Percentiles rank a stretch among this genome's conserved stretches.
Evolutionary conservation across 1,139 yeast species (phyloP).

Genomic region (Entelexis sorbosivorans): DNA sequence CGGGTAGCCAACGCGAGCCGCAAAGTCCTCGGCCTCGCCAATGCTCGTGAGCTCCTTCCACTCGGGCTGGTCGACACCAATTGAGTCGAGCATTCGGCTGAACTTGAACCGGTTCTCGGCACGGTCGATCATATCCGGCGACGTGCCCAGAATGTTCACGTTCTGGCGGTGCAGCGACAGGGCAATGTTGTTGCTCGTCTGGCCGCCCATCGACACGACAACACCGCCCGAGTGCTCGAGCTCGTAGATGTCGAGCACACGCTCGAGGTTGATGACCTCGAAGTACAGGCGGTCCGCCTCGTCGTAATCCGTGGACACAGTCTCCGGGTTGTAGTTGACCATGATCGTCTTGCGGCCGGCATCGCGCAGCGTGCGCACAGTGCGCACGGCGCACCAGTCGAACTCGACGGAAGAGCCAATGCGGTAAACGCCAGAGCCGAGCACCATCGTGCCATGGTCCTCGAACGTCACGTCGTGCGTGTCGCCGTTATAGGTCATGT

Average conservation of each 20-base stretch:
- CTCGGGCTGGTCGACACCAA: constrained; percentile 98
- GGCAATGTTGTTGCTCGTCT: constrained; percentile 94
- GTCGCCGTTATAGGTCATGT: constrained; percentile 91
- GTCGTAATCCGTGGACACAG: constrained; percentile 95
- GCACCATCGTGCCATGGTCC: constrained; percentile 79
- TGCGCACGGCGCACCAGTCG: constrained; percentile 94
- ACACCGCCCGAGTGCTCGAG: constrained; percentile 87
- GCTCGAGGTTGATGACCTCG: constrained; percentile 88
- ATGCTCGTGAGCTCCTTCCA: constrained; percentile 96
- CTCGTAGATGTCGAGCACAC: constrained; percentile 92
- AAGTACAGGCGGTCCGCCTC: constrained; percentile 96
- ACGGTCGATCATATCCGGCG: constrained; percentile 96
- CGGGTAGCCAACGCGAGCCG: constrained; percentile 84
- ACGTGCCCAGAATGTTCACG: constrained; percentile 90
- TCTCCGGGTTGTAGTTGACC: constrained; percentile 97
- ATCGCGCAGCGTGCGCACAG: constrained; percentile 87
- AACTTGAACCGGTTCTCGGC: constrained; percentile 98
- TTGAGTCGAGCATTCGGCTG: constrained; percentile 92
- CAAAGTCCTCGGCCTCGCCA: constrained; percentile 87
- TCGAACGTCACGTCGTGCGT: constrained; percentile 74
- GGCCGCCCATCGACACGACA: constrained; percentile 97
- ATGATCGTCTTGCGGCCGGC: constrained; percentile 83
- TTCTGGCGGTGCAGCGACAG: constrained; percentile 86
- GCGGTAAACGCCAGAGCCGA: constrained; percentile 91
- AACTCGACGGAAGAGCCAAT: constrained; percentile 91